Evolutionary conservation across 345 rosid species (phyloP).

Genomic region (Lagerstroemia speciosa): DNA sequence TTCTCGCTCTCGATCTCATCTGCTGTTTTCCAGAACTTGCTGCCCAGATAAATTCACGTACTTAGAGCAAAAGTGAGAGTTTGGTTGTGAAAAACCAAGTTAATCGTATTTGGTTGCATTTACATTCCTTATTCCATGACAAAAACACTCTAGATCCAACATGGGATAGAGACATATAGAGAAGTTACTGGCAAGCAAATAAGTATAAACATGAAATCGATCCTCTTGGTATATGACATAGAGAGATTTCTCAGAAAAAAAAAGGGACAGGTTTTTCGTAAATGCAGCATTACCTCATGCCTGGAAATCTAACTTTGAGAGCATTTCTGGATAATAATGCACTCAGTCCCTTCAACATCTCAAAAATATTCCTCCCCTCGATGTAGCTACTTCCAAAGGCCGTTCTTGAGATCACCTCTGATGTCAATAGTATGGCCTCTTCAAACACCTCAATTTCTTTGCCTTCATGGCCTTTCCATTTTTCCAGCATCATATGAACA

Average conservation of each 20-base stretch:
- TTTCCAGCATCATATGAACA: slow-evolving; percentile 32
- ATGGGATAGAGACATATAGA: not conserved
- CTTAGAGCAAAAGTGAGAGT: not conserved
- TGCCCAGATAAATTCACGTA: slow-evolving; percentile 1
- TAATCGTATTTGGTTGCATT: not conserved
- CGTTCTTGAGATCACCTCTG: slow-evolving; percentile 40
- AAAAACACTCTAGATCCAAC: not conserved
- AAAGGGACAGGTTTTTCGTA: no score
- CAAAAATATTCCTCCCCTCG: slow-evolving; percentile 35
- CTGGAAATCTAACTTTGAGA: slow-evolving; percentile 18
- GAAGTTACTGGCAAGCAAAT: not conserved
- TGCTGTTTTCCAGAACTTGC: slow-evolving; percentile 17
- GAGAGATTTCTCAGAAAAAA: no score
- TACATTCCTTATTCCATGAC: not conserved
- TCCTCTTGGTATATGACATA: not conserved
- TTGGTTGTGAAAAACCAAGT: not conserved
- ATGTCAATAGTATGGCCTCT: slow-evolving; percentile 33
- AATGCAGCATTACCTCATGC: slow-evolving; percentile 15
- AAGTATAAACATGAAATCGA: not conserved
- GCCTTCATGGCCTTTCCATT: slow-evolving; percentile 26
- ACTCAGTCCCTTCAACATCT: slow-evolving; percentile 19
- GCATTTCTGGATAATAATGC: slow-evolving; percentile 9
- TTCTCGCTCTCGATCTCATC: slow-evolving; percentile 17
- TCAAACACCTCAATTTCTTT: slow-evolving; percentile 31
- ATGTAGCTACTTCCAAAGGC: slow-evolving; percentile 41